Conservation (phyloP, 805 yeast genomes). For the Candida qinlingensis region DNA sequence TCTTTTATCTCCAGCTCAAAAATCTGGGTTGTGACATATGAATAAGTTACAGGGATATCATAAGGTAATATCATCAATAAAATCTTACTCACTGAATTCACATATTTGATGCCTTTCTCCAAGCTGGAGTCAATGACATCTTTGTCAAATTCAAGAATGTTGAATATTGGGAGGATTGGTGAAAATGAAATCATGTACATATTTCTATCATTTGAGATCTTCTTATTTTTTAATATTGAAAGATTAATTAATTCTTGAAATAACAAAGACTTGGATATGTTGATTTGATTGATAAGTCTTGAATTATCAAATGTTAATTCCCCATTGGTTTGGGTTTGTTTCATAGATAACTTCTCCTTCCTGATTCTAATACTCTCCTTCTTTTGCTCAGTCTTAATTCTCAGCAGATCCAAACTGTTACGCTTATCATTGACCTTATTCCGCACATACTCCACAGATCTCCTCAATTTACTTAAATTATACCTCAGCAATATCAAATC, state of each 20-base stretch:
- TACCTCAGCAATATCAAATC: slow-evolving; percentile 17
- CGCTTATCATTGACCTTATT: not conserved
- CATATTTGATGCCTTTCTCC: slow-evolving; percentile 14
- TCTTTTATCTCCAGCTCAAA: slow-evolving; percentile 16
- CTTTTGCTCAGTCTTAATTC: not conserved
- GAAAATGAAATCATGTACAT: slow-evolving; percentile 19
- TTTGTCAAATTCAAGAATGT: slow-evolving; percentile 13
- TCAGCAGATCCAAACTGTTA: not conserved
- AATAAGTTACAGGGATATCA: slow-evolving; percentile 9
- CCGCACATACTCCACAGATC: slow-evolving; percentile 8
- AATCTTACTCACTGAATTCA: slow-evolving; percentile 14
- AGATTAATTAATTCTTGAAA: slow-evolving; percentile 22
- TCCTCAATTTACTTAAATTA: slow-evolving; percentile 9
- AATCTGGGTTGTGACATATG: slow-evolving; percentile 5
- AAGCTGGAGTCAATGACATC: slow-evolving; percentile 18
- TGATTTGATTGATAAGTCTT: slow-evolving; percentile 18
- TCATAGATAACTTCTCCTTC: not conserved
- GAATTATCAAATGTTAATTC: slow-evolving; percentile 8
- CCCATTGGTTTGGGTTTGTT: not conserved
- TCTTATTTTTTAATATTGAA: slow-evolving; percentile 17
- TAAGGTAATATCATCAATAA: slow-evolving; percentile 15
- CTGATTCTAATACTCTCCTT: not conserved
- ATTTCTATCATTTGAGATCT: slow-evolving; percentile 7
- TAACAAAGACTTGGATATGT: slow-evolving; percentile 17
- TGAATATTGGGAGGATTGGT: slow-evolving; percentile 17